Evolutionary conservation across 768 basidiomycete species (phyloP).

Genomic region (Lactarius tabidus): DNA sequence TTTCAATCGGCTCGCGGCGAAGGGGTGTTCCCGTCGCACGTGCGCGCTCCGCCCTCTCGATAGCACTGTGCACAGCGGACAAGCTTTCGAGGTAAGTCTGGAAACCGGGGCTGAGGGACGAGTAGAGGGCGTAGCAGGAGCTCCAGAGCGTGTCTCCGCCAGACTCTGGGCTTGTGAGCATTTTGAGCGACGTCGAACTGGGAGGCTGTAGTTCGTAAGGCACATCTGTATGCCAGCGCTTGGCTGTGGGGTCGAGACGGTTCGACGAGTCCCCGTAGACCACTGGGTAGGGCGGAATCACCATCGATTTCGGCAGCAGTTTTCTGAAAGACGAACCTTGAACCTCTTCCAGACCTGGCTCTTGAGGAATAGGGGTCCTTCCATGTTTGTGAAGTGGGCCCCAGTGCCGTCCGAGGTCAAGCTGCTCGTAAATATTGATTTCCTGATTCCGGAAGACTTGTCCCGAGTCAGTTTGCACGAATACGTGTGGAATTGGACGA

Average conservation of each 20-base stretch:
- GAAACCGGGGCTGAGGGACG: constrained; percentile 54
- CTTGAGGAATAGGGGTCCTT: too few relatives aligned
- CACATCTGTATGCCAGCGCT: constrained; percentile 75
- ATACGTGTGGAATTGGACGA: too few relatives aligned
- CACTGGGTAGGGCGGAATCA: too few relatives aligned
- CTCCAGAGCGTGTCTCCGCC: constrained; percentile 36
- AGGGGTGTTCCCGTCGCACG: constrained; percentile 10
- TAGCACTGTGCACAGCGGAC: constrained; percentile 53
- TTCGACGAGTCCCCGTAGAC: constrained; percentile 66
- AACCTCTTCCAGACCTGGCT: too few relatives aligned
- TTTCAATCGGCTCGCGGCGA: constrained; percentile 23
- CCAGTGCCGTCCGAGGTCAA: too few relatives aligned
- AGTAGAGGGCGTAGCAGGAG: constrained; percentile 53
- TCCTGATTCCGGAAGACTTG: too few relatives aligned
- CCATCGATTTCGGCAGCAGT: too few relatives aligned
- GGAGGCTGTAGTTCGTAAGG: constrained; percentile 84
- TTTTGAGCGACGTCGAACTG: constrained; percentile 68
- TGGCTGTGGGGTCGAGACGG: constrained; percentile 59
- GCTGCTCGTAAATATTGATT: too few relatives aligned
- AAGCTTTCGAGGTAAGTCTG: constrained; percentile 55
- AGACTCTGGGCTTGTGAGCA: constrained; percentile 63
- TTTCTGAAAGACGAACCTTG: too few relatives aligned
- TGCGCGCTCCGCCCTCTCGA: constrained; percentile 37
- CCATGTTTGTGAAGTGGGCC: too few relatives aligned
- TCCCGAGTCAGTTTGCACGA: too few relatives aligned